These are phyloP conservation scores for Oryza officinalis DNA, from an alignment of 176 grass and related monocot species.

Conservation along the genomic window DNA sequence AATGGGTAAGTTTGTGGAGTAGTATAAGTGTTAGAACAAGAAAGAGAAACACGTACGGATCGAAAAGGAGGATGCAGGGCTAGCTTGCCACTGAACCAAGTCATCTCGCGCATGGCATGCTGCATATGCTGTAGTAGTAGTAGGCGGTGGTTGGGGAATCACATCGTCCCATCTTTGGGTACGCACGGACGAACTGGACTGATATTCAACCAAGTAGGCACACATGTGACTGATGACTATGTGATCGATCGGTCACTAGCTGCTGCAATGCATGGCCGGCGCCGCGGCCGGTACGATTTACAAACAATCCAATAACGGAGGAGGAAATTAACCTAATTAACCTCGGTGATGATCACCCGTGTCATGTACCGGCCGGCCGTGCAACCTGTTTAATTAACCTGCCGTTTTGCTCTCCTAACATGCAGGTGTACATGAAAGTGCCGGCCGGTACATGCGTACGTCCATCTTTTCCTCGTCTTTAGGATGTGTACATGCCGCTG, in stretches of 20 bases:
- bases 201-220: background rate
- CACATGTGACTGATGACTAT: background rate
- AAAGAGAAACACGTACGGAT: too few relatives aligned
- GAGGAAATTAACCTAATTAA: background rate
- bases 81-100: slow-evolving; percentile 32
- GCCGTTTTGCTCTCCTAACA: background rate
- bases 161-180: slow-evolving; percentile 28
- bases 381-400: background rate
- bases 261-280: too few relatives aligned
- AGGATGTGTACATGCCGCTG: background rate
- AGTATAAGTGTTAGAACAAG: background rate
- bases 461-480: background rate
- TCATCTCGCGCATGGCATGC: background rate
- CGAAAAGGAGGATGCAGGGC: background rate
- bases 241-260: background rate
- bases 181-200: background rate
- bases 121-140: background rate
- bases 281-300: background rate
- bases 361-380: too few relatives aligned
- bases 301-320: background rate
- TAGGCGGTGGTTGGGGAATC: slow-evolving; percentile 27
- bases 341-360: background rate
- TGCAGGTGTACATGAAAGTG: background rate
- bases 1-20: background rate
- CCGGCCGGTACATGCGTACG: background rate